Conservation (phyloP, 352 stramenopile genomes). For the Nothophytophthora sp. region DNA sequence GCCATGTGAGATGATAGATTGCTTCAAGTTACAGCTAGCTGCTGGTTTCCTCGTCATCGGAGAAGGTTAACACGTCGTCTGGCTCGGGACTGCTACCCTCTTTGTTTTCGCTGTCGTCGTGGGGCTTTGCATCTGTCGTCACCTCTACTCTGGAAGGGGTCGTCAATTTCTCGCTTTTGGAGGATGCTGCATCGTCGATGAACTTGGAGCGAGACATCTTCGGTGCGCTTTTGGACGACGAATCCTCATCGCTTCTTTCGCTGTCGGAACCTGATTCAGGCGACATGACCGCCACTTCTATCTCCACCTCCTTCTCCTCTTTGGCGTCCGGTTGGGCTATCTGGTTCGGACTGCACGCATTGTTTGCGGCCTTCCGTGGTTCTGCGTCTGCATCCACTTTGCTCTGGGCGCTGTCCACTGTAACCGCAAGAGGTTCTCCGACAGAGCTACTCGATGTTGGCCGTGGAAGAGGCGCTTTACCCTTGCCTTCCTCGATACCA, state of each 20-base stretch:
- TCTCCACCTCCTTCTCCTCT: background rate
- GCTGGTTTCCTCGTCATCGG: conserved; percentile 2
- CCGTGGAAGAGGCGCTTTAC: conserved; percentile 10
- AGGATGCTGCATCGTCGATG: too few species aligned
- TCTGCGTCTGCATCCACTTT: background rate
- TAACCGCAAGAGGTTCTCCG: background rate
- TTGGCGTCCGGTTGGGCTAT: conserved; percentile 1
- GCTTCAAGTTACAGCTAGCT: background rate
- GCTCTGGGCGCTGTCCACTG: background rate
- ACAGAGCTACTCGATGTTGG: conserved; percentile 2
- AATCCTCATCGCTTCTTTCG: background rate
- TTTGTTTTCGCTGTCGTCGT: background rate
- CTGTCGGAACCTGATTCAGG: background rate
- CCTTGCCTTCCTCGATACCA: background rate
- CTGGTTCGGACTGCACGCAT: conserved; percentile 4
- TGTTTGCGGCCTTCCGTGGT: background rate
- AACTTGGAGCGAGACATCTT: too few species aligned
- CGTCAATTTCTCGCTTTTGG: too few species aligned
- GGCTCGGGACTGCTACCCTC: conserved; percentile 1
- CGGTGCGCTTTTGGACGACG: background rate
- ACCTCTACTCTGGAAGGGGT: too few species aligned
- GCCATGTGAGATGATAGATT: background rate
- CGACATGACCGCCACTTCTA: too few species aligned
- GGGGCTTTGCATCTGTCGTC: too few species aligned
- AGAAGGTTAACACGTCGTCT: conserved; percentile 8